Conservation (phyloP, 2,329 filamentous ascomycete genomes). For the Thermothelomyces thermophilus region DNA sequence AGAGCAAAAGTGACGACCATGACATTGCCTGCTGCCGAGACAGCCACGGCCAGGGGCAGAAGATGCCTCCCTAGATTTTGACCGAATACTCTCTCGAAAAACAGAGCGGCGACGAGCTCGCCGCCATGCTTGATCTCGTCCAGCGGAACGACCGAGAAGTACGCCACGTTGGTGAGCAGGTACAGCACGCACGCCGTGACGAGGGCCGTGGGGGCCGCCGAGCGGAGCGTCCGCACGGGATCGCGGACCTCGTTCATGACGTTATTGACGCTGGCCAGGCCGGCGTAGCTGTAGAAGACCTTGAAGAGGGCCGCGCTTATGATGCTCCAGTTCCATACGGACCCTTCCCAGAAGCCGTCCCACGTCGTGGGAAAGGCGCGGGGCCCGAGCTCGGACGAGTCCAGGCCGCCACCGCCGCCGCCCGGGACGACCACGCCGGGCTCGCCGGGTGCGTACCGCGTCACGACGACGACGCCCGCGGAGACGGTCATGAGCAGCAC, state of each 20-base stretch:
- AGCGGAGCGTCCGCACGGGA: constrained; percentile 58
- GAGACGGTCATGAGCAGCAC: constrained; percentile 53
- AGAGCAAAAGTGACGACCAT: constrained; percentile 65
- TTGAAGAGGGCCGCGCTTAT: constrained; percentile 63
- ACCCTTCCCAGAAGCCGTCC: constrained; percentile 55
- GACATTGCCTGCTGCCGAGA: constrained; percentile 64
- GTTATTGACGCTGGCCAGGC: constrained; percentile 61
- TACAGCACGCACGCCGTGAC: constrained; percentile 58
- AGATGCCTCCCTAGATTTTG: constrained; percentile 48
- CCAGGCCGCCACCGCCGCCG: too few species aligned
- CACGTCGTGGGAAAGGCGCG: constrained; percentile 31
- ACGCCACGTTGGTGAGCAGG: constrained; percentile 57
- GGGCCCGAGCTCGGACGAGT: neutral
- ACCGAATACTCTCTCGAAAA: constrained; percentile 60
- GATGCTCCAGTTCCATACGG: constrained; percentile 62
- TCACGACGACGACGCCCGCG: constrained; percentile 50
- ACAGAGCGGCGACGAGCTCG: constrained; percentile 61
- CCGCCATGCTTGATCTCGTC: constrained; percentile 61
- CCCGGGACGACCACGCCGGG: too few species aligned
- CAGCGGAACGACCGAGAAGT: constrained; percentile 58
- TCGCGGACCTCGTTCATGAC: constrained; percentile 66
- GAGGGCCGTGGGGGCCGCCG: constrained; percentile 54
- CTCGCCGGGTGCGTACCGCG: constrained; percentile 26
- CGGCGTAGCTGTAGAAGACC: constrained; percentile 63
- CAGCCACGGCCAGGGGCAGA: constrained; percentile 57